phyloP scores from a whole-genome alignment of 495 filamentous ascomycete genomes.

The Hyaloscypha hepaticicola region DNA sequence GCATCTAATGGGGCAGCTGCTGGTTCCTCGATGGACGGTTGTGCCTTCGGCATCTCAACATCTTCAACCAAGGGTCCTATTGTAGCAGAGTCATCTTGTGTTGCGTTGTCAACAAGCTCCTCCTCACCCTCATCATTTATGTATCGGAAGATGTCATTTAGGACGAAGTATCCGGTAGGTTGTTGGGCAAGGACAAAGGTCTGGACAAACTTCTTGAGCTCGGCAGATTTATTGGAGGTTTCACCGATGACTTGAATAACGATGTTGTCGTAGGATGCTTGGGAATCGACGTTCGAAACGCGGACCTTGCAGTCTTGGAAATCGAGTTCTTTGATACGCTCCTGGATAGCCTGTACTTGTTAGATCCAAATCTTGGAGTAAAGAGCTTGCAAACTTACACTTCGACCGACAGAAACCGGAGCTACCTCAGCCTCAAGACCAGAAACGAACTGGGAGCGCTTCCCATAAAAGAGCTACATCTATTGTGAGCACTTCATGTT shows the following conservation, averaged over 20 bases:
- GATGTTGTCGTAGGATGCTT: constrained; percentile 87
- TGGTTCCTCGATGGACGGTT: constrained; percentile 39
- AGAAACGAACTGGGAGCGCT: constrained; percentile 77
- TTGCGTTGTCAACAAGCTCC: constrained; percentile 43
- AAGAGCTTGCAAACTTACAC: constrained; percentile 53
- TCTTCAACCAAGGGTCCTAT: constrained; percentile 46
- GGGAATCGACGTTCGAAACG: constrained; percentile 95
- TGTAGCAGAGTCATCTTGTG: constrained; percentile 45
- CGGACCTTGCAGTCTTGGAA: constrained; percentile 98
- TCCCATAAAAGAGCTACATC: constrained; percentile 73
- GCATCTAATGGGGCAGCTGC: constrained; percentile 40
- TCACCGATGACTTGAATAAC: constrained; percentile 97
- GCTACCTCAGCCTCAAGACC: constrained; percentile 85
- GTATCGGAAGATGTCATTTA: constrained; percentile 97
- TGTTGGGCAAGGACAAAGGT: constrained; percentile 98
- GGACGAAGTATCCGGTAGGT: constrained; percentile 94
- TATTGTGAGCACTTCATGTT: constrained; percentile 25
- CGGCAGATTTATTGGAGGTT: constrained; percentile 87
- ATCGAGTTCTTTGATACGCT: constrained; percentile 86
- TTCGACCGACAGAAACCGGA: constrained; percentile 77
- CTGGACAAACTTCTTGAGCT: constrained; percentile 93
- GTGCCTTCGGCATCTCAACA: constrained; percentile 43
- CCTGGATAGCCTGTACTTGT: constrained; percentile 73
- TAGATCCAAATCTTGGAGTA: constrained; percentile 21
- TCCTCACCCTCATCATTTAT: constrained; percentile 76